Percentiles rank a stretch among this genome's conserved stretches.
Conservation (phyloP, 1,139 yeast species). For the Lizanozyma gosingica region DNA sequence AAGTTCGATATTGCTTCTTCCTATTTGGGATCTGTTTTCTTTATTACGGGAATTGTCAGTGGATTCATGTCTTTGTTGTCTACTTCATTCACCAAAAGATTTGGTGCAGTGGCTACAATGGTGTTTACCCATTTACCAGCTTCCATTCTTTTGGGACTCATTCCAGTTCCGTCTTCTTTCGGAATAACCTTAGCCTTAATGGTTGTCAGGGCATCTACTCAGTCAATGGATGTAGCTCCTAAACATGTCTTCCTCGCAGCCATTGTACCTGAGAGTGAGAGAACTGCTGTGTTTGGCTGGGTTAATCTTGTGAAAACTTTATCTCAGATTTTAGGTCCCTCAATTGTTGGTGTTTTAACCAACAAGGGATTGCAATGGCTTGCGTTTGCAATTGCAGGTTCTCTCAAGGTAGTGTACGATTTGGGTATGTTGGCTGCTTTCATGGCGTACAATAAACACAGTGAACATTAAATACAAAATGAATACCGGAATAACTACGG, state of each 20-base stretch:
- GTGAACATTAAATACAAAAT: not conserved
- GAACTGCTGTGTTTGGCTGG: constrained; percentile 33
- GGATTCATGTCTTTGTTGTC: constrained; percentile 34
- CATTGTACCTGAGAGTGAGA: constrained; percentile 23
- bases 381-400: constrained; percentile 30
- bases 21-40: constrained; percentile 30
- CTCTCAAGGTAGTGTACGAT: constrained; percentile 30
- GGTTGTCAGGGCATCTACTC: constrained; percentile 26
- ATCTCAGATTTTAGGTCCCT: constrained; percentile 32
- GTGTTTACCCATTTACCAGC: constrained; percentile 36
- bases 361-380: constrained; percentile 27
- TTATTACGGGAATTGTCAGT: constrained; percentile 28
- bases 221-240: constrained; percentile 38
- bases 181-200: constrained; percentile 21
- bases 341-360: constrained; percentile 27
- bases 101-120: constrained; percentile 39
- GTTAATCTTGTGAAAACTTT: constrained; percentile 33
- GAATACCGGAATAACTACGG: too few relatives aligned
- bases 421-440: constrained; percentile 30
- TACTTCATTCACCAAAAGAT: constrained; percentile 31
- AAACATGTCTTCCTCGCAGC: constrained; percentile 36
- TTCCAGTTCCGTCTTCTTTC: constrained; percentile 28
- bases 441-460: constrained; percentile 18
- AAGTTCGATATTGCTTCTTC: constrained; percentile 26
- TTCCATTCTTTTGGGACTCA: constrained; percentile 26